A percentile compares a stretch with the other conserved stretches of the same genome.
These are phyloP conservation scores for Pythium oligandrum DNA, from an alignment of 352 stramenopile genomes.

Conservation along the genomic window DNA sequence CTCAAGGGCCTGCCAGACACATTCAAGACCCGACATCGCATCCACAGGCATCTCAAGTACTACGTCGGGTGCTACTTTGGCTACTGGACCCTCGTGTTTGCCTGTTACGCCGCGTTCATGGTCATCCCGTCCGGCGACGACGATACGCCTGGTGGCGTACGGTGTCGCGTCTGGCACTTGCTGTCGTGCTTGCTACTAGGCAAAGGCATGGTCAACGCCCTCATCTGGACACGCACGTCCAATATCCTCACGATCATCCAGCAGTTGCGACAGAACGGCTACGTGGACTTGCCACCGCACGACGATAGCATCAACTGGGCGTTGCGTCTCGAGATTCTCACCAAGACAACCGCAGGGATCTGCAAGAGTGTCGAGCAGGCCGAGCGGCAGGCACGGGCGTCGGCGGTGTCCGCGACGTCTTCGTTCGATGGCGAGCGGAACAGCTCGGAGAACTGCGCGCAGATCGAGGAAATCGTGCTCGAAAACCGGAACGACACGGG, in stretches of 20 bases:
- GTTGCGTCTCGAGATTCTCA: slow-evolving; percentile 80
- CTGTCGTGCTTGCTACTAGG: slow-evolving; percentile 63
- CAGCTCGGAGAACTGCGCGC: slow-evolving; percentile 58
- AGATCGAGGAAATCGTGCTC: slow-evolving; percentile 72
- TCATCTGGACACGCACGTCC: slow-evolving; percentile 82
- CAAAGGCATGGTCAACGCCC: slow-evolving; percentile 75
- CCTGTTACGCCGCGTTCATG: slow-evolving; percentile 64
- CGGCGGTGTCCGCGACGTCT: slow-evolving; percentile 24
- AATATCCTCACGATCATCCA: slow-evolving; percentile 77
- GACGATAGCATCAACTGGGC: slow-evolving; percentile 87
- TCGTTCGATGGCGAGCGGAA: slow-evolving; percentile 7
- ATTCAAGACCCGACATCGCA: slow-evolving; percentile 68
- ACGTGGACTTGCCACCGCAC: slow-evolving; percentile 51
- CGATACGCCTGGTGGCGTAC: slow-evolving; percentile 24
- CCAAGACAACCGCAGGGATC: slow-evolving; percentile 83
- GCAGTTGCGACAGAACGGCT: slow-evolving; percentile 55
- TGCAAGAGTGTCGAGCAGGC: slow-evolving; percentile 65
- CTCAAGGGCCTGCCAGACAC: slow-evolving; percentile 70
- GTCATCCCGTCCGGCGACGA: slow-evolving; percentile 31
- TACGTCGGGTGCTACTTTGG: slow-evolving; percentile 86
- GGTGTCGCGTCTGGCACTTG: slow-evolving; percentile 69
- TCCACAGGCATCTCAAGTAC: slow-evolving; percentile 82
- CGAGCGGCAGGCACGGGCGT: slow-evolving; percentile 49
- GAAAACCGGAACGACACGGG: slow-evolving; percentile 59
- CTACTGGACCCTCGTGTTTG: slow-evolving; percentile 77